Conservation (phyloP, 1,284 basidiomycete species). For the Naganishia albida region DNA sequence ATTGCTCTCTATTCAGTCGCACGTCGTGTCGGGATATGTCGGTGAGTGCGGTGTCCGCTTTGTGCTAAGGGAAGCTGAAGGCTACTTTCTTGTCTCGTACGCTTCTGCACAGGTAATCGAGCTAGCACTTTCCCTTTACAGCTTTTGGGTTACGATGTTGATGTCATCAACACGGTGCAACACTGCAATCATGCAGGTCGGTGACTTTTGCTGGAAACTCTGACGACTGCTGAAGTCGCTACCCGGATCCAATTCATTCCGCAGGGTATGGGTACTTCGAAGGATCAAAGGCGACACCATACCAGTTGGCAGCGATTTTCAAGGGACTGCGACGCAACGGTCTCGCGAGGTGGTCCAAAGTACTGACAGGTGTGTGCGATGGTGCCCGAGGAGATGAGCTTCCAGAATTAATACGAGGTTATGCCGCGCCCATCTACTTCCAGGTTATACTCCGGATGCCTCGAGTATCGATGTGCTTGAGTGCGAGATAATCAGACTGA, state of each 20-base stretch:
- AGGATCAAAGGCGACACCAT: slow-evolving; percentile 69
- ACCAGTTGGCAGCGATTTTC: slow-evolving; percentile 70
- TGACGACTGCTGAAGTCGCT: no score
- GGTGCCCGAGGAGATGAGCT: no score
- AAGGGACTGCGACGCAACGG: slow-evolving; percentile 67
- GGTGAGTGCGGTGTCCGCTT: slow-evolving; percentile 58
- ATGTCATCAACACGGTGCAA: slow-evolving; percentile 91
- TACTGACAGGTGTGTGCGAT: slow-evolving; percentile 65
- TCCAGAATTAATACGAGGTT: no score
- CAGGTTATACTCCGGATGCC: slow-evolving; percentile 84
- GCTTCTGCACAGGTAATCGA: slow-evolving; percentile 61
- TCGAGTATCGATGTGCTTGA: slow-evolving; percentile 72
- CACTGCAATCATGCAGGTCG: slow-evolving; percentile 86
- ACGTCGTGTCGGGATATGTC: slow-evolving; percentile 95
- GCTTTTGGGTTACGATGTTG: slow-evolving; percentile 92
- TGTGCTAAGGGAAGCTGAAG: not conserved
- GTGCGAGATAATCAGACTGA: slow-evolving; percentile 63
- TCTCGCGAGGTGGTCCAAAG: slow-evolving; percentile 63
- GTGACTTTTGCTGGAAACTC: slow-evolving; percentile 37
- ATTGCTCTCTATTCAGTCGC: slow-evolving; percentile 74
- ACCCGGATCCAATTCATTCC: no score
- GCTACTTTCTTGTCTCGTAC: not conserved
- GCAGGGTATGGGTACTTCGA: slow-evolving; percentile 74
- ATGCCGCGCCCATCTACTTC: not conserved
- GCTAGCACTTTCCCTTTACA: slow-evolving; percentile 94